Evolutionary conservation across 2,329 filamentous ascomycete genomes (phyloP), one percentile per base, ranked within the genome.

Genomic region (Paracamarosporium sp.): DNA sequence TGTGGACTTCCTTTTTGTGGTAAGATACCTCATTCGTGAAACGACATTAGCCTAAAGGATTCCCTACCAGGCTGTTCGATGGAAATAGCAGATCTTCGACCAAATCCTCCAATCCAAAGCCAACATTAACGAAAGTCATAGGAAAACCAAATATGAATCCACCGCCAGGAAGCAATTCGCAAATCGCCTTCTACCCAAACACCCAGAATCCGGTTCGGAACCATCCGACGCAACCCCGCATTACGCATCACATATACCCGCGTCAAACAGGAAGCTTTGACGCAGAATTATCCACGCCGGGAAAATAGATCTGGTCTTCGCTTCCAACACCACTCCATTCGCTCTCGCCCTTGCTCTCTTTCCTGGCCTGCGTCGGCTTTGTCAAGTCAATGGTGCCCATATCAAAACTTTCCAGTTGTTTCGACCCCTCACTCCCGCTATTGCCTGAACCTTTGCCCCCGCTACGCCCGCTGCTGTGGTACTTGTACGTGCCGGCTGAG

Each of bases 381-480:
- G 53, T 50, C 28, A 56, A 13, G 27, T 50, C 17, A 1, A 55
- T 17, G 13, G 31, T 47, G 15, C 25, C 45, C 47, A 36, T 41
- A 33, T 55, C 51, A 7, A 52, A 52, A 4, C 31, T 52, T 28
- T 48, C 47, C 36, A 58, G 4, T 8, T 33, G 24, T 17, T 30
- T 25, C 8, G 25, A 25, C 25, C 38, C 33, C n/a, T 36, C 24
- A 25, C 36, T 54, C 8, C 15, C n/a, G 8, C 24, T 31, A 35
- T 57, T 45, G n/a, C 33, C 56, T 20, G 27, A 40, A 7, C 3
- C 55, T 28, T 53, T 59, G 4, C 22, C 57, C 17, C 62, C 61
- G 44, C 57, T 64, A 59, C 61, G 63, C 27, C 61, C 67, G 12
- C 62, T 57, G 53, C 64, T 66, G 47, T 70, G 63, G 41, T 66